Conservation (phyloP, 352 stramenopile species). For the Phytophthora agathidicida region DNA sequence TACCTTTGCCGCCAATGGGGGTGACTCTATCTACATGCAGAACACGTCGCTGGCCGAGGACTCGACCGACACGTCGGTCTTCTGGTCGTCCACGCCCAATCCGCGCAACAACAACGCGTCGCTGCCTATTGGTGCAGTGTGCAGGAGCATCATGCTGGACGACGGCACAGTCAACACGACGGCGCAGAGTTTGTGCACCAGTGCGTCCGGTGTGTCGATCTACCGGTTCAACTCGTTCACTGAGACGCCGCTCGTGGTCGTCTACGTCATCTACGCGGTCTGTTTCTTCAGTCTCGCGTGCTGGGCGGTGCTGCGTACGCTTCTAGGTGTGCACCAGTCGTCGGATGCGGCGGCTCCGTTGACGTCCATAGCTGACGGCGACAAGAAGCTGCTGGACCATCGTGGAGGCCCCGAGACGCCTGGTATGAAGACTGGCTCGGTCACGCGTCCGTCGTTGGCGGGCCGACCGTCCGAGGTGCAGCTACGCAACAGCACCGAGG, state of each 20-base stretch:
- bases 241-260: conserved; percentile 47
- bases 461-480: conserved; percentile 53
- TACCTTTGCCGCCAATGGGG: conserved; percentile 34
- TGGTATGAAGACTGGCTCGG: conserved; percentile 32
- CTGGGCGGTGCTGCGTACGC: conserved; percentile 32
- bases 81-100: conserved; percentile 59
- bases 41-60: conserved; percentile 63
- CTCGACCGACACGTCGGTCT: conserved; percentile 51
- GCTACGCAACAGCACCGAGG: conserved; percentile 49
- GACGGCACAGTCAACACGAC: conserved; percentile 37
- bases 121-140: conserved; percentile 61
- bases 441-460: conserved; percentile 41
- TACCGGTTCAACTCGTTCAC: conserved; percentile 67
- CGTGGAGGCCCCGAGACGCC: conserved; percentile 59
- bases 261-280: conserved; percentile 59
- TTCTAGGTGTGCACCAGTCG: conserved; percentile 19
- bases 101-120: conserved; percentile 76
- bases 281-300: conserved; percentile 41
- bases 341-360: conserved; percentile 19
- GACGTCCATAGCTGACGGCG: conserved; percentile 35
- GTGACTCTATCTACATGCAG: conserved; percentile 48
- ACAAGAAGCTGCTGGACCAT: conserved; percentile 64
- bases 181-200: conserved; percentile 34
- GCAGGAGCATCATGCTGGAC: conserved; percentile 50
- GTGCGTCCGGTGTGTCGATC: conserved; percentile 16